Percentiles rank a stretch among this genome's conserved stretches.
phyloP scores from a whole-genome alignment of 148 eudicot genomes.

The Oxyria digyna region DNA sequence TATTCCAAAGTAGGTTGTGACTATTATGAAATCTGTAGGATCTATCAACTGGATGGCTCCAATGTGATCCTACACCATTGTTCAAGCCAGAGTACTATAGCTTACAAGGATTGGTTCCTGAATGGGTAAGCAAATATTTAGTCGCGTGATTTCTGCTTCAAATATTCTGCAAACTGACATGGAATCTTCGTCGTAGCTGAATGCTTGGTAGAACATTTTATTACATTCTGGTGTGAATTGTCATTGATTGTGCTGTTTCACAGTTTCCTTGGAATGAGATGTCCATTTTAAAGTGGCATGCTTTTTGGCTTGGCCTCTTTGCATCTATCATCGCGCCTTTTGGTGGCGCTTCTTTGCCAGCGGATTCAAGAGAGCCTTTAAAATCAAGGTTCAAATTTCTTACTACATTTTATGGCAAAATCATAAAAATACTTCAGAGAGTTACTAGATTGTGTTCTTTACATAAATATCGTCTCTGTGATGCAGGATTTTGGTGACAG shows the following conservation, averaged over 20 bases:
- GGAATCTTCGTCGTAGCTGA: background rate
- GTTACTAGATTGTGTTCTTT: background rate
- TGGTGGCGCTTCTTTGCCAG: conserved; percentile 98
- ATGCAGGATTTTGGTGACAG: conserved; percentile 95
- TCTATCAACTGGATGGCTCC: conserved; percentile 93
- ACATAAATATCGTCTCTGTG: background rate
- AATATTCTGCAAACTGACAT: background rate
- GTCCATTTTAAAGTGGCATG: conserved; percentile 84
- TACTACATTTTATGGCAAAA: background rate
- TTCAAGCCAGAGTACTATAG: conserved; percentile 60
- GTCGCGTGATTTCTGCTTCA: background rate
- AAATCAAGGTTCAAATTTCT: conserved; percentile 55
- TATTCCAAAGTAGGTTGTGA: background rate
- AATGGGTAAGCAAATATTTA: conserved; percentile 42
- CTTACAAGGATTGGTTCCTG: conserved; percentile 54
- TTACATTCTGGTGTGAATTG: background rate
- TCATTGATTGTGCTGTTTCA: conserved; percentile 5
- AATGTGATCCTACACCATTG: conserved; percentile 84
- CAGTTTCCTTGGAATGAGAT: conserved; percentile 89
- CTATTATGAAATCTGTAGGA: conserved; percentile 30
- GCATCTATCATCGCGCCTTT: conserved; percentile 97
- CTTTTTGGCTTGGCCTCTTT: conserved; percentile 74
- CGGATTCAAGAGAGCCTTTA: conserved; percentile 97
- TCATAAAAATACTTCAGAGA: background rate
- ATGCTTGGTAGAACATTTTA: background rate